These are phyloP conservation scores for Kurtzmaniella fragi DNA, from an alignment of 805 yeast genomes.

Conservation along the genomic window DNA sequence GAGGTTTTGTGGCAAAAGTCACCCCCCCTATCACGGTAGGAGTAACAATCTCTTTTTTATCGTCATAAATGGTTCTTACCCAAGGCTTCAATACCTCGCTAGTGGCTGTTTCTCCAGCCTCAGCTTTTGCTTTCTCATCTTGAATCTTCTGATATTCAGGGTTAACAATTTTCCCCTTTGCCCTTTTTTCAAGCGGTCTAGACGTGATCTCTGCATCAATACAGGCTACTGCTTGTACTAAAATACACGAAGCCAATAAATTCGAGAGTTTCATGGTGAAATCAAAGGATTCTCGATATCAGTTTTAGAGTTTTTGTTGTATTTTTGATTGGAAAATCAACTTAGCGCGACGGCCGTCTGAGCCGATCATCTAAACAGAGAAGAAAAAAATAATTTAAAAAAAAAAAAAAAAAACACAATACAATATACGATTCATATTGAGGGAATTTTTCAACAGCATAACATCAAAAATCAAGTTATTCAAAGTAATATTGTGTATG, in stretches of 20 bases:
- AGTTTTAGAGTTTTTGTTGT: background rate
- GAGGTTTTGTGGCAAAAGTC: constrained; percentile 64
- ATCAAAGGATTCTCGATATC: too few species aligned
- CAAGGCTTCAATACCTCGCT: constrained; percentile 50
- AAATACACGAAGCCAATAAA: constrained; percentile 7
- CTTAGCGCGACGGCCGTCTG: too few species aligned
- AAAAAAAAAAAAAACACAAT: too few species aligned
- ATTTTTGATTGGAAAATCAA: constrained; percentile 1
- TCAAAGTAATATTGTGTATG: too few species aligned
- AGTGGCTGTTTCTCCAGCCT: constrained; percentile 4
- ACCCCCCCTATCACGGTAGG: constrained; percentile 64
- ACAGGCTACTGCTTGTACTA: constrained; percentile 6
- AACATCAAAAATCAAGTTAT: too few species aligned
- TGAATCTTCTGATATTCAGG: constrained; percentile 23
- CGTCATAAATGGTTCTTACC: constrained; percentile 63
- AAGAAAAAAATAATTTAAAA: too few species aligned
- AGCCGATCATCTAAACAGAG: too few species aligned
- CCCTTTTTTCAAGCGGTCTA: constrained; percentile 20
- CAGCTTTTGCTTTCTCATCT: constrained; percentile 11
- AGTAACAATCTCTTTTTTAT: constrained; percentile 51
- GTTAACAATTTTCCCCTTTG: constrained; percentile 24
- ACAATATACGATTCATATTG: too few species aligned
- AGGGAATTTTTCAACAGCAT: too few species aligned
- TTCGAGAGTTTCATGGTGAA: constrained; percentile 10
- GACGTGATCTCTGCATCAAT: constrained; percentile 5